Percentiles rank a stretch among this genome's conserved stretches.
Evolutionary conservation across 805 yeast genomes (phyloP).

Genomic region (Deakozyma indianensis): DNA sequence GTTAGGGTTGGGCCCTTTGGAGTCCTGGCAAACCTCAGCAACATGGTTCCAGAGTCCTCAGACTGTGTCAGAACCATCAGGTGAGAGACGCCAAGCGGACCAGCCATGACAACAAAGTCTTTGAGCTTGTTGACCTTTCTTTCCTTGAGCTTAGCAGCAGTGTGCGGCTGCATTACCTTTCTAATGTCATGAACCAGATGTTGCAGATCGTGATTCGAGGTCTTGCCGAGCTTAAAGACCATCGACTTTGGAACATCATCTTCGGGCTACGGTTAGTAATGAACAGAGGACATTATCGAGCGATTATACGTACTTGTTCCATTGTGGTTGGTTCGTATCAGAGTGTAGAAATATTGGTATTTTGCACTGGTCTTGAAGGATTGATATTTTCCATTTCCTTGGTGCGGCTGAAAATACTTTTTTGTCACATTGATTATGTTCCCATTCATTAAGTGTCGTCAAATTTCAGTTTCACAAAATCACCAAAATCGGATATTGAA

Average conservation of each 20-base stretch:
- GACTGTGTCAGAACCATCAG: slow-evolving; percentile 76
- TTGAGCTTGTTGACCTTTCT: slow-evolving; percentile 75
- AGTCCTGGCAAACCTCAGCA: slow-evolving; percentile 70
- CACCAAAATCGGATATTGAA: too few relatives aligned
- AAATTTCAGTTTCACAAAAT: too few relatives aligned
- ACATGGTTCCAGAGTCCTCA: slow-evolving; percentile 54
- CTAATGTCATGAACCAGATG: slow-evolving; percentile 72
- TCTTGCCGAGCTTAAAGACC: slow-evolving; percentile 72
- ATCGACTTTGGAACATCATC: slow-evolving; percentile 75
- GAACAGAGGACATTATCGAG: too few relatives aligned
- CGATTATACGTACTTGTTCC: too few relatives aligned
- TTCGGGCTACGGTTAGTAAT: slow-evolving; percentile 42
- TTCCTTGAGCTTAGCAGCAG: slow-evolving; percentile 79
- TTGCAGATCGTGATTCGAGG: slow-evolving; percentile 25
- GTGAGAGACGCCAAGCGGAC: slow-evolving; percentile 88
- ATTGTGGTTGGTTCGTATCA: too few relatives aligned
- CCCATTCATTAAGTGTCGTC: too few relatives aligned
- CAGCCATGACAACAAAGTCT: slow-evolving; percentile 97
- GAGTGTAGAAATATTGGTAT: too few relatives aligned
- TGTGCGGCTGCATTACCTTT: slow-evolving; percentile 88
- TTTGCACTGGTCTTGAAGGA: too few relatives aligned
- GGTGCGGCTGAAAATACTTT: too few relatives aligned
- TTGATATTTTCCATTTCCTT: too few relatives aligned
- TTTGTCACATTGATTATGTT: too few relatives aligned
- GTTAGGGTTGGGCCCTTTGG: slow-evolving; percentile 92